A percentile compares a stretch with the other conserved stretches of the same genome.
Evolutionary conservation across 2,329 filamentous ascomycete species (phyloP).

Genomic region (Apiospora koreana): DNA sequence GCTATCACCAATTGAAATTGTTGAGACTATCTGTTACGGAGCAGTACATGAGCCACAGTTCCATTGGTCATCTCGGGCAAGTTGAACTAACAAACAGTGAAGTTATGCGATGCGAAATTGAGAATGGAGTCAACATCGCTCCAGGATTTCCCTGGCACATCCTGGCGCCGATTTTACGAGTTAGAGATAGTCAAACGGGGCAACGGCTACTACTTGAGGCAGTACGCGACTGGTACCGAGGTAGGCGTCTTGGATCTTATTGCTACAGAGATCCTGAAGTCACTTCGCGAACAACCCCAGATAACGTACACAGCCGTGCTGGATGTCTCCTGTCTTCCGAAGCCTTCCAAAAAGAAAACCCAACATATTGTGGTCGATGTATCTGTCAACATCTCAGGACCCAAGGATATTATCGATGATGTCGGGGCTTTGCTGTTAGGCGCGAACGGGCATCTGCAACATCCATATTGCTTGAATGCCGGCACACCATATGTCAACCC

Average conservation of each 20-base stretch:
- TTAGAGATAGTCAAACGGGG: not conserved
- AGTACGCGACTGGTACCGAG: not conserved
- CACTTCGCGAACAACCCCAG: not conserved
- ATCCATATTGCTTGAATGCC: not conserved
- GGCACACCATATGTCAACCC: conserved; percentile 17
- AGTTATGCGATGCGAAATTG: not conserved
- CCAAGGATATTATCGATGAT: not conserved
- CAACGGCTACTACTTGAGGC: not conserved
- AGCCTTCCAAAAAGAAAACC: not conserved
- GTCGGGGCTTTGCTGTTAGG: not conserved
- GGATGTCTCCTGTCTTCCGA: not conserved
- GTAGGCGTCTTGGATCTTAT: not conserved
- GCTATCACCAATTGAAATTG: not conserved
- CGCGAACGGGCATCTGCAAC: not conserved
- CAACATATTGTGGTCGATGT: not conserved
- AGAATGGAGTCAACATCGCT: not conserved
- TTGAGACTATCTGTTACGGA: not conserved
- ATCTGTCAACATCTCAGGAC: not conserved
- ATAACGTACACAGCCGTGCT: not conserved
- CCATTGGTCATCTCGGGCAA: not conserved
- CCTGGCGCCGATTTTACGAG: not conserved
- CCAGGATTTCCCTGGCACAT: not conserved
- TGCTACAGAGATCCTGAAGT: not conserved
- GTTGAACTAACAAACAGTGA: not conserved
- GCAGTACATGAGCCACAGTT: not conserved